Conservation (phyloP, 352 stramenopile genomes). For the Globisporangium solare region DNA sequence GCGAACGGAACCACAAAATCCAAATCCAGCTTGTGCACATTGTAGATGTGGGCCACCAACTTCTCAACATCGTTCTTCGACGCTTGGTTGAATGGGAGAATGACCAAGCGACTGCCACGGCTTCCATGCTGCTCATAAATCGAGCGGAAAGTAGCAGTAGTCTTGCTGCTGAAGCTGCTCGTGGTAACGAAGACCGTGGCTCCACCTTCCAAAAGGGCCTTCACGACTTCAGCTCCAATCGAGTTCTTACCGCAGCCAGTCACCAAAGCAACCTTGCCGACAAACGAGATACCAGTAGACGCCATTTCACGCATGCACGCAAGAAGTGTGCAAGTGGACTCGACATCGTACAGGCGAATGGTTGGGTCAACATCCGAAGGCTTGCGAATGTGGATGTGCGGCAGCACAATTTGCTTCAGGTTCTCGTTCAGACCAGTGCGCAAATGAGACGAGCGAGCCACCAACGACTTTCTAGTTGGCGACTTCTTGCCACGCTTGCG, state of each 20-base stretch:
- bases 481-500: slow-evolving; percentile 34
- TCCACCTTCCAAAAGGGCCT: slow-evolving; percentile 79
- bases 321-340: slow-evolving; percentile 72
- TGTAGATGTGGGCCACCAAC: slow-evolving; percentile 81
- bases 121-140: slow-evolving; percentile 86
- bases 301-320: slow-evolving; percentile 86
- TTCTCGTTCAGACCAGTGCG: slow-evolving; percentile 53
- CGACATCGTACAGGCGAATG: slow-evolving; percentile 77
- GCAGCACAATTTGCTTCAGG: slow-evolving; percentile 61
- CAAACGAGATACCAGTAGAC: slow-evolving; percentile 78
- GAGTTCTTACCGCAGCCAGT: slow-evolving; percentile 84
- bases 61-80: slow-evolving; percentile 72
- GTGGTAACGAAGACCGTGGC: slow-evolving; percentile 84
- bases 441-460: slow-evolving; percentile 43
- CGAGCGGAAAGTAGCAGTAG: slow-evolving; percentile 56
- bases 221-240: slow-evolving; percentile 82
- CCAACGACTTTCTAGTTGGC: slow-evolving; percentile 21
- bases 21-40: slow-evolving; percentile 71
- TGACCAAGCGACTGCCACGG: slow-evolving; percentile 67
- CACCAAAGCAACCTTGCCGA: slow-evolving; percentile 78
- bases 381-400: slow-evolving; percentile 76
- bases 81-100: slow-evolving; percentile 85
- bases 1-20: slow-evolving; percentile 89
- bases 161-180: slow-evolving; percentile 63
- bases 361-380: slow-evolving; percentile 69